phyloP scores from a whole-genome alignment of 2,329 filamentous ascomycete species.

The Coccinonectria pachysandricola region DNA sequence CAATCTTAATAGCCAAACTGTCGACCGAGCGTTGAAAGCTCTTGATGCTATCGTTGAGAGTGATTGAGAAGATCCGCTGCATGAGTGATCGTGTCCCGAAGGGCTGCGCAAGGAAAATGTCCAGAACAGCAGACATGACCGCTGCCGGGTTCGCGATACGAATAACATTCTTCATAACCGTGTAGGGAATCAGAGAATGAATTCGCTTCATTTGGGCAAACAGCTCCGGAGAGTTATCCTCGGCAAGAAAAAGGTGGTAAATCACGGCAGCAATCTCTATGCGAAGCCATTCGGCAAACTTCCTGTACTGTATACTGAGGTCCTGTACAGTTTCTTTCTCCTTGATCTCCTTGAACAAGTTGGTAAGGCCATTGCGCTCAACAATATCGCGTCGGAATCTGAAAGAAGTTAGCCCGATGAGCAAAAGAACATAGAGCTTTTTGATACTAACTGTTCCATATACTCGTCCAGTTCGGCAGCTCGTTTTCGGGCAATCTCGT shows the following conservation, averaged over 20 bases:
- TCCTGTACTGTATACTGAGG: constrained; percentile 89
- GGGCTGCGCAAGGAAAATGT: constrained; percentile 91
- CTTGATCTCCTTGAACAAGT: constrained; percentile 85
- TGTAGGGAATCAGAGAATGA: constrained; percentile 89
- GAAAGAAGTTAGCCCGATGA: constrained; percentile 9
- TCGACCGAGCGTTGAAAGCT: constrained; percentile 83
- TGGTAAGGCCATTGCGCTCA: constrained; percentile 75
- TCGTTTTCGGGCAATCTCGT: constrained; percentile 84
- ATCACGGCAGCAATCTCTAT: constrained; percentile 96
- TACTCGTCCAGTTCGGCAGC: constrained; percentile 92
- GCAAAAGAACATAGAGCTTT: background rate
- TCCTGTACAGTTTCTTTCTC: constrained; percentile 81
- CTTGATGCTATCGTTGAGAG: constrained; percentile 80
- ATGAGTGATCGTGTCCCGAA: constrained; percentile 84
- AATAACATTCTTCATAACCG: constrained; percentile 91
- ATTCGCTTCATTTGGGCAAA: constrained; percentile 92
- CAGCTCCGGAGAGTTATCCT: constrained; percentile 94
- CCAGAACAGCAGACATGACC: constrained; percentile 91
- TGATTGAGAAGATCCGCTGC: constrained; percentile 89
- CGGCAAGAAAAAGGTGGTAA: constrained; percentile 93
- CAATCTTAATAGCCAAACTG: constrained; percentile 62
- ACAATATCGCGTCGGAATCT: constrained; percentile 58
- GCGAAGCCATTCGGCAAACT: constrained; percentile 95
- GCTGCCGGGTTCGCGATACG: constrained; percentile 91
- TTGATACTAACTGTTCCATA: constrained; percentile 70